Base-by-base conservation (phyloP, 2,329 filamentous ascomycete genomes). In the Rutstroemia sp. region DNA sequence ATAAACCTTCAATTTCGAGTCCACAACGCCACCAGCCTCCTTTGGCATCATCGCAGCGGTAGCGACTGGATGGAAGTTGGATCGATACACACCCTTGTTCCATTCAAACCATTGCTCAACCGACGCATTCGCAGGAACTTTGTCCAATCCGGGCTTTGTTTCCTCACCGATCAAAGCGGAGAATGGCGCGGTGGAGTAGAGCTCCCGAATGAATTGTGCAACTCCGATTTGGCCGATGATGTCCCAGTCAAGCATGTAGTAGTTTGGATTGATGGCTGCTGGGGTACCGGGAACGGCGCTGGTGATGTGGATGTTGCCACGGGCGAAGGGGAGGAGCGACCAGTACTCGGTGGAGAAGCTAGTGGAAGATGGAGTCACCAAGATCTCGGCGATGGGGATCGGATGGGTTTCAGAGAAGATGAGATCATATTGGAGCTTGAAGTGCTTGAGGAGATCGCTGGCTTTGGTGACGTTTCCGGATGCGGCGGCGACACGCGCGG, bases 231-330 rank as follows among this genome's bases (percentile, higher is more conserved):
- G 52, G 2, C 44, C 46, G 9, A 23, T 30, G 4, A 50, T 23
- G 30, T 55, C 52, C 19, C 37, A 55, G 23, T 55, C 52, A 12
- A 55, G 7, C 37, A 50, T 50, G 45, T 23, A 55, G 69, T 74
- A 81, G 18, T 73, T 74, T 2, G 77, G 76, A 57, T 82, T 75
- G 65, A 81, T 80, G 9, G 73, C 68, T 0, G 76, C 73, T 8
- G 67, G 59, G 2, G 71, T 71, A 5, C 66, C 63, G 9, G 72
- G 62, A 21, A 74, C 68, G 0, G 70, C 52, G 2, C 70, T 70
- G 4, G 66, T 64, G 60, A 84, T 80, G 69, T 85, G 82, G 48
- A 80, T 75, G 39, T 72, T 73, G 2, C 82, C 82, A 0, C 79
- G 75, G 2, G 78, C 79, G 65, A 81, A 78, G 0, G 82, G 69